Percentiles rank a stretch among this genome's conserved stretches.
These are phyloP conservation scores for Sporothrix protearum DNA, from an alignment of 2,329 filamentous ascomycete genomes.

Conservation along the genomic window DNA sequence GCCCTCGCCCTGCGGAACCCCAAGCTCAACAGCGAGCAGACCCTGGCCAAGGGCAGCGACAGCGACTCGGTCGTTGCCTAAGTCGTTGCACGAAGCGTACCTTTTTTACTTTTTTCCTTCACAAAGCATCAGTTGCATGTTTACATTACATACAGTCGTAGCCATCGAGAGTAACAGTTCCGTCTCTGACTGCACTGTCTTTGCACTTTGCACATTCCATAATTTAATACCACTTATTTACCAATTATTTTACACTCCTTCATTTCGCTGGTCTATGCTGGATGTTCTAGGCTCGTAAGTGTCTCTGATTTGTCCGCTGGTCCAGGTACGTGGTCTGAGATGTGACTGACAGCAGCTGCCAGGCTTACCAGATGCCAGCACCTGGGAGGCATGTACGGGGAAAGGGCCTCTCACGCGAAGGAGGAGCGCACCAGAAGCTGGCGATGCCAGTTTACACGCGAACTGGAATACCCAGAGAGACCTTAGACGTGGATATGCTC, in stretches of 20 bases:
- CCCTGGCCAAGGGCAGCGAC: slow-evolving; percentile 33
- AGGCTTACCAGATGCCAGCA: too few relatives aligned
- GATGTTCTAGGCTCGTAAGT: background rate
- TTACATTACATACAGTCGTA: background rate
- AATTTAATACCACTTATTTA: background rate
- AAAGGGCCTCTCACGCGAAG: too few relatives aligned
- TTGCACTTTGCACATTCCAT: background rate
- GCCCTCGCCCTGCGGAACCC: slow-evolving; percentile 44
- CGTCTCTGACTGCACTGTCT: background rate
- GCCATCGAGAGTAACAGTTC: background rate
- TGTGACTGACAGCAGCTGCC: too few relatives aligned
- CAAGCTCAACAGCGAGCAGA: slow-evolving; percentile 46
- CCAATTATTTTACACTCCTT: too few relatives aligned
- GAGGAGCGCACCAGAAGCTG: too few relatives aligned
- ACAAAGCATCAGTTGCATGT: background rate
- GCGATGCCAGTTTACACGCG: too few relatives aligned
- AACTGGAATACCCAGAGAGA: too few relatives aligned
- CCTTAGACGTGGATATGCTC: too few relatives aligned
- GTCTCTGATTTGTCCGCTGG: too few relatives aligned
- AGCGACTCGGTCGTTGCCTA: background rate
- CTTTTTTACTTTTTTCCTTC: background rate
- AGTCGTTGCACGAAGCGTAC: background rate
- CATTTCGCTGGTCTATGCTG: too few relatives aligned
- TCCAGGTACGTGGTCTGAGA: too few relatives aligned
- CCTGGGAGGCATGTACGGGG: too few relatives aligned